Conservation (phyloP, 1,139 yeast genomes). For the Hansenula lynferdii region DNA sequence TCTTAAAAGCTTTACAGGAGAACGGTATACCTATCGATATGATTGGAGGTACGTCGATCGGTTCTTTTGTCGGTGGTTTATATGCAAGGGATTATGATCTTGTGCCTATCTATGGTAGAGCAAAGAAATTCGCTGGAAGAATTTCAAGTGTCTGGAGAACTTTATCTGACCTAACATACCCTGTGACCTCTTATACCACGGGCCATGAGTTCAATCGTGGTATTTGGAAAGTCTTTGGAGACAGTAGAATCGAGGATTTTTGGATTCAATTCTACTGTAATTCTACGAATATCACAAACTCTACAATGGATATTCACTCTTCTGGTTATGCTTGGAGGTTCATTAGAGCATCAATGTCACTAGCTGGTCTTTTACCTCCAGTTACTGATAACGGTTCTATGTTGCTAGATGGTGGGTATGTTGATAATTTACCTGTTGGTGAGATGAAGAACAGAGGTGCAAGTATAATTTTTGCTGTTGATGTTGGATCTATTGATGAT, state of each 20-base stretch:
- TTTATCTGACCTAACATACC: slow-evolving; percentile 80
- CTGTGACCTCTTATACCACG: slow-evolving; percentile 90
- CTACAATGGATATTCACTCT: slow-evolving; percentile 91
- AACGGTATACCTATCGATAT: slow-evolving; percentile 91
- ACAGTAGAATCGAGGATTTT: slow-evolving; percentile 88
- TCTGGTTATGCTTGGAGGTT: slow-evolving; percentile 95
- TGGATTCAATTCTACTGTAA: slow-evolving; percentile 89
- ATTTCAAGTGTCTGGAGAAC: slow-evolving; percentile 86
- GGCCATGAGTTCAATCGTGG: slow-evolving; percentile 98
- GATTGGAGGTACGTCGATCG: slow-evolving; percentile 95
- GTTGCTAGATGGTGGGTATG: slow-evolving; percentile 94
- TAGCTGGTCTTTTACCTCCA: slow-evolving; percentile 92
- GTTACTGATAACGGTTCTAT: slow-evolving; percentile 85
- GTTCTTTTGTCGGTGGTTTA: slow-evolving; percentile 91
- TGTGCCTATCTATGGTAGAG: slow-evolving; percentile 86
- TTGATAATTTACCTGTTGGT: slow-evolving; percentile 86
- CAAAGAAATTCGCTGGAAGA: slow-evolving; percentile 81
- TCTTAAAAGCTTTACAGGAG: slow-evolving; percentile 88
- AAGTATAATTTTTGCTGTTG: slow-evolving; percentile 86
- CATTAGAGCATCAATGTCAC: slow-evolving; percentile 93
- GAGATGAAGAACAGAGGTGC: slow-evolving; percentile 93
- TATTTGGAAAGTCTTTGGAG: slow-evolving; percentile 93
- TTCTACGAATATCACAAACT: slow-evolving; percentile 94
- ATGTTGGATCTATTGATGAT: slow-evolving; percentile 94
- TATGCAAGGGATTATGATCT: slow-evolving; percentile 90